Base-by-base conservation (phyloP, 495 filamentous ascomycete genomes). In the Jackrogersella multiformis region DNA sequence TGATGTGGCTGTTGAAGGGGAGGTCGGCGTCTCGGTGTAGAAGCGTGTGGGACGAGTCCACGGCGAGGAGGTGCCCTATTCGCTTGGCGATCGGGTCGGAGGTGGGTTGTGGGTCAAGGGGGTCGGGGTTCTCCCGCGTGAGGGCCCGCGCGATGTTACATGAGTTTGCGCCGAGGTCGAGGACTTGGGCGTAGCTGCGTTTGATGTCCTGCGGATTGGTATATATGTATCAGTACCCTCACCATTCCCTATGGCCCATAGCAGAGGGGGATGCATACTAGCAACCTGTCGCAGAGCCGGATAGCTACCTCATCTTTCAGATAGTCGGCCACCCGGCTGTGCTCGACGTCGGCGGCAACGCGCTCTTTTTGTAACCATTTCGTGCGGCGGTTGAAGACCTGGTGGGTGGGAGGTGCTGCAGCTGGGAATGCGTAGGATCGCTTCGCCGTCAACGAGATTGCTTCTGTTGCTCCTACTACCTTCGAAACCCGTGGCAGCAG, bases 151-250 rank as follows among this genome's bases (percentile, higher is more conserved):
- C 95, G 73, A 99, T 91, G 80, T 97, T 95, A 83, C 94, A 97
- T 58, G 93, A 88, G 76, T 97, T 97, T 63, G 96, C 94, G 61
- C 95, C 96, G 21, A 97, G 88, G 76, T 99, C 96, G 68, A 99
- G 92, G 42, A 94, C 92, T 48, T 86, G 79, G 21, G 89, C 87
- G 74, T 96, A 95, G 32, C 86, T 80, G 23, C 96, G 92, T 68
- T 96, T 96, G 79, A 98, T 94, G 71, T 97, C 92, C 91, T 96
- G 66, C 41, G 15, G 38, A 3, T 21, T 62, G n/a, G n/a, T n/a
- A n/a, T 45, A 28, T 3, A 23, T 26, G 24, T 58, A 38, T 55
- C 13, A 38, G 34, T 48, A 44, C 16, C 10, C 5, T n/a, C n/a
- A n/a, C n/a, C n/a, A n/a, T n/a, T n/a, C n/a, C n/a, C n/a, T n/a